Percentiles rank a stretch among this genome's conserved stretches.
phyloP scores from a whole-genome alignment of 2,329 filamentous ascomycete species.

The Diaporthe aspalathi region DNA sequence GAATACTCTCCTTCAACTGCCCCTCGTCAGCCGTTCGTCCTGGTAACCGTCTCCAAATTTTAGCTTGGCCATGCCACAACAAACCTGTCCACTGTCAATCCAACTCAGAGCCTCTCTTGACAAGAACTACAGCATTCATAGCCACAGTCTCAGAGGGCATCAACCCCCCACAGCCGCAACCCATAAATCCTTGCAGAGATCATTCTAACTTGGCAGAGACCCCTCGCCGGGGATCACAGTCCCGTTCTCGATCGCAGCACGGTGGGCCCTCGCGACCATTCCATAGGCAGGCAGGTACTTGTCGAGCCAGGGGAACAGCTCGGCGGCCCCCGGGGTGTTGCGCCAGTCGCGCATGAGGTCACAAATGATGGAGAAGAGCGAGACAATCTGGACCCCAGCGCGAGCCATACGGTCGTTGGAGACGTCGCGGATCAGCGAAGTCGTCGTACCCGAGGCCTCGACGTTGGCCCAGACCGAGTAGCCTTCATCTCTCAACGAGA shows the following conservation, averaged over 20 bases:
- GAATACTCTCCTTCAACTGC: background rate
- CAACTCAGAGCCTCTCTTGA: background rate
- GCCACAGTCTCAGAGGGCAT: background rate
- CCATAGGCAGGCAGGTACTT: slow-evolving; percentile 74
- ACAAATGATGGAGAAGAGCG: slow-evolving; percentile 71
- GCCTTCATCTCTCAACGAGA: slow-evolving; percentile 76
- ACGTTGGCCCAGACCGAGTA: slow-evolving; percentile 81
- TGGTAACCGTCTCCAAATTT: background rate
- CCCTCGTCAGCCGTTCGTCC: background rate
- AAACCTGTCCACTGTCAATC: background rate
- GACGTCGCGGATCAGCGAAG: slow-evolving; percentile 68
- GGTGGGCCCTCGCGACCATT: slow-evolving; percentile 70
- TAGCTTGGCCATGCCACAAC: background rate
- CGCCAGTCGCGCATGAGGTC: slow-evolving; percentile 81
- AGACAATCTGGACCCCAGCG: slow-evolving; percentile 74
- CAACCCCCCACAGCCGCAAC: background rate
- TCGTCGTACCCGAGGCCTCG: slow-evolving; percentile 77
- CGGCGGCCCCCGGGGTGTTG: slow-evolving; percentile 60
- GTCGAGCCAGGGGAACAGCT: slow-evolving; percentile 74
- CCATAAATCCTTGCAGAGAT: background rate
- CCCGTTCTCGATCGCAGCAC: slow-evolving; percentile 69
- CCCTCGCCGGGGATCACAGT: slow-evolving; percentile 67
- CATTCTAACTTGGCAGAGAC: slow-evolving; percentile 36
- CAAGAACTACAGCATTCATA: background rate
- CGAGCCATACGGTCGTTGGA: slow-evolving; percentile 75